A percentile compares a stretch with the other conserved stretches of the same genome.
Conservation (phyloP, 2,329 filamentous ascomycete species). For the Colletotrichum cereale region DNA sequence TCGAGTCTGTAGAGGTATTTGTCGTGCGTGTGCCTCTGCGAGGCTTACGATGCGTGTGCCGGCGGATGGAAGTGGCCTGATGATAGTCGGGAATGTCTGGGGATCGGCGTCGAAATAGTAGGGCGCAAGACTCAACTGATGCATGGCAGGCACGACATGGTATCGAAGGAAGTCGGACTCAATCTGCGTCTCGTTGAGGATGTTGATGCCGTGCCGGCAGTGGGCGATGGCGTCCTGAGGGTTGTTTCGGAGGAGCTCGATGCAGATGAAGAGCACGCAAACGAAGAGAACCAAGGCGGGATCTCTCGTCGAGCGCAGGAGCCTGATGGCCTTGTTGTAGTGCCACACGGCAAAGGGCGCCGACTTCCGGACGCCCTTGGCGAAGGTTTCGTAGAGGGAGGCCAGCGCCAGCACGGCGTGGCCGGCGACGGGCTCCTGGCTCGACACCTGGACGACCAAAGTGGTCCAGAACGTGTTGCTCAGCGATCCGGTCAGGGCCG, state of each 20-base stretch:
- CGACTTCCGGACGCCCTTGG: not conserved
- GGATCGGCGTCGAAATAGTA: conserved; percentile 7
- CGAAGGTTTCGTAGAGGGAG: conserved; percentile 36
- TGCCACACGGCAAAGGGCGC: conserved; percentile 36
- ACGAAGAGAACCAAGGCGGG: conserved; percentile 37
- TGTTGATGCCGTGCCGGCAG: conserved; percentile 28
- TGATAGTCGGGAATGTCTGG: conserved; percentile 7
- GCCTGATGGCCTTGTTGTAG: conserved; percentile 40
- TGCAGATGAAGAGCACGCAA: conserved; percentile 43
- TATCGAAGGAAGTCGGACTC: conserved; percentile 16
- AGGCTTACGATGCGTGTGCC: conserved; percentile 29
- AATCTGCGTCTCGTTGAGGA: conserved; percentile 18
- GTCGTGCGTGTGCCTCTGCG: conserved; percentile 47
- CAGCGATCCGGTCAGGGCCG: conserved; percentile 40
- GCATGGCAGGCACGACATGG: conserved; percentile 13
- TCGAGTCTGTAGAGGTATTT: conserved; percentile 46
- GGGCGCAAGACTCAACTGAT: not conserved
- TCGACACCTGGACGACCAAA: conserved; percentile 38
- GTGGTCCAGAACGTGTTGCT: conserved; percentile 43
- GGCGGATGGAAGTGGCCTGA: not conserved
- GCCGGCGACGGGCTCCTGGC: conserved; percentile 42
- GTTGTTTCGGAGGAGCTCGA: conserved; percentile 29
- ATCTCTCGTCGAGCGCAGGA: conserved; percentile 33
- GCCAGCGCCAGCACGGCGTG: conserved; percentile 44
- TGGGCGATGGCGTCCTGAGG: conserved; percentile 15